A percentile compares a stretch with the other conserved stretches of the same genome.
Conservation (phyloP, 148 eudicot genomes). For the Amaranthus hypochondriacus region DNA sequence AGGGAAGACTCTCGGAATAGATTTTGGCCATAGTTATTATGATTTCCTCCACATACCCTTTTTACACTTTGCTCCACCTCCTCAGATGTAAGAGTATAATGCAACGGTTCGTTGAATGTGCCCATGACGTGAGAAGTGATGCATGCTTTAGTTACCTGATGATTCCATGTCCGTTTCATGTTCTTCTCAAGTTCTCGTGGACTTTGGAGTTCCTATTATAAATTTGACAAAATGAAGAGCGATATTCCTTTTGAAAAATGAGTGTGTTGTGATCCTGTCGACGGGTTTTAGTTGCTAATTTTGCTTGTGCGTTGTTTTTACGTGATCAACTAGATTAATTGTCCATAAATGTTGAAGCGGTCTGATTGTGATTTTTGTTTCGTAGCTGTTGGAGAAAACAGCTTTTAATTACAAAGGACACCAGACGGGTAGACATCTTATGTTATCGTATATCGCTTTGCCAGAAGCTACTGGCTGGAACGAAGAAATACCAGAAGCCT, state of each 20-base stretch:
- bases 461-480: constrained; percentile 62
- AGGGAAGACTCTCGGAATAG: neutral
- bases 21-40: neutral
- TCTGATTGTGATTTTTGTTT: constrained; percentile 1
- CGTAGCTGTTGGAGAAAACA: constrained; percentile 82
- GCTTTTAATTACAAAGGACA: constrained; percentile 61
- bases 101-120: neutral
- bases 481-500: constrained; percentile 46
- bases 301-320: neutral
- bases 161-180: neutral
- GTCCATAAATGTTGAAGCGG: neutral
- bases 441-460: constrained; percentile 73
- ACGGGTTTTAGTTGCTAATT: neutral
- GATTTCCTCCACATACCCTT: neutral
- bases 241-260: too few species aligned
- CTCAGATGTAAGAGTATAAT: neutral
- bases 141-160: neutral
- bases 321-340: neutral
- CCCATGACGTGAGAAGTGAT: neutral
- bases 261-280: neutral
- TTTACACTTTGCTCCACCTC: neutral
- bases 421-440: constrained; percentile 76
- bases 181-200: neutral
- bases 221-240: neutral
- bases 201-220: neutral